Conservation (phyloP, 2,329 filamentous ascomycete genomes). For the Gnomoniopsis sp. region DNA sequence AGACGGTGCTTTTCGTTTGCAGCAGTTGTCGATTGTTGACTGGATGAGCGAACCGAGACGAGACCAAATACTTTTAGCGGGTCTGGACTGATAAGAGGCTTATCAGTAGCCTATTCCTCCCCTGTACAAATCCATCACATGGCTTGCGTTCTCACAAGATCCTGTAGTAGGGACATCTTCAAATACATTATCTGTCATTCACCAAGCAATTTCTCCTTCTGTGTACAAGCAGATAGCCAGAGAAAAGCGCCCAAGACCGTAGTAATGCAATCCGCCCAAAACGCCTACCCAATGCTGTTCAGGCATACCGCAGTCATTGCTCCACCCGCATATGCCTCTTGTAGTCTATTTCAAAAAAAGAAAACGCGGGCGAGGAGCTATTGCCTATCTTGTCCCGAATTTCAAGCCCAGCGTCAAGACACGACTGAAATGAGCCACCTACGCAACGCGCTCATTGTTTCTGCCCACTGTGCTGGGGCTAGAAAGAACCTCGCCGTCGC, state of each 20-base stretch:
- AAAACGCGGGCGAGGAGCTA: no score
- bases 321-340: not conserved
- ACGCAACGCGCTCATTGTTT: constrained; percentile 37
- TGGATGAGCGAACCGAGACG: not conserved
- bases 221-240: not conserved
- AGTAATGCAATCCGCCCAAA: not conserved
- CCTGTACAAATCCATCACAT: not conserved
- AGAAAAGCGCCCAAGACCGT: not conserved
- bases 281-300: constrained; percentile 13
- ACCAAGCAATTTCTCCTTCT: not conserved
- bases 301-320: not conserved
- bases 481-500: constrained; percentile 31
- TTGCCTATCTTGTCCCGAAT: no score
- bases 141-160: not conserved
- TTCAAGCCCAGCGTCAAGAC: not conserved
- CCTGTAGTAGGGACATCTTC: not conserved
- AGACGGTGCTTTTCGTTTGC: not conserved
- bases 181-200: not conserved
- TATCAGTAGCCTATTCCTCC: not conserved
- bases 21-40: not conserved
- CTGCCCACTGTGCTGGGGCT: constrained; percentile 48
- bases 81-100: not conserved
- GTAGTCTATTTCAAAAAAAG: not conserved
- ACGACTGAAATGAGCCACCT: not conserved
- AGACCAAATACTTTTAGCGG: not conserved